phyloP scores from a whole-genome alignment of 768 basidiomycete species.

The Suillus cothurnatus region DNA sequence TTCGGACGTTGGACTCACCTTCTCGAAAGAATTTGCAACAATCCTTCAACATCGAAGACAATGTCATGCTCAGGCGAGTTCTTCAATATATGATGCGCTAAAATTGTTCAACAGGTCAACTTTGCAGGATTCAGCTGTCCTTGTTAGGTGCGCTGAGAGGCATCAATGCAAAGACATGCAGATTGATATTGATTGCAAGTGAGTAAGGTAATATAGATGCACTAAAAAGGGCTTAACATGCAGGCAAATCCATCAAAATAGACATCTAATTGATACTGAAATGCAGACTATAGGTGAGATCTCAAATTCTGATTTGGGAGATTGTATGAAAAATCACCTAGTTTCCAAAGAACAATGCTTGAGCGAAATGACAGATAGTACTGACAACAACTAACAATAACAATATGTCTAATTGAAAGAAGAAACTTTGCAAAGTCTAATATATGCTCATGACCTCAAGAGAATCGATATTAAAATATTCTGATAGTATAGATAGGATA shows the following conservation, averaged over 20 bases:
- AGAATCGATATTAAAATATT: too few relatives aligned
- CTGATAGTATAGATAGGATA: too few relatives aligned
- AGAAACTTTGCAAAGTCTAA: too few relatives aligned
- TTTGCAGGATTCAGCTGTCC: background rate
- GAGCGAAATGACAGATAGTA: too few relatives aligned
- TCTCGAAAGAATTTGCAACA: background rate
- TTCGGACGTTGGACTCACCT: background rate
- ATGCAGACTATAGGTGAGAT: background rate
- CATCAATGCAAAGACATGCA: background rate
- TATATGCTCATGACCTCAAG: too few relatives aligned
- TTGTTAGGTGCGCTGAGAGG: background rate
- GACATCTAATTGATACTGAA: background rate
- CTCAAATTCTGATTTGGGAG: background rate
- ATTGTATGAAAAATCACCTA: background rate
- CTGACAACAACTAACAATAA: too few relatives aligned
- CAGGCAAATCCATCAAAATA: background rate
- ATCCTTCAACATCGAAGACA: background rate
- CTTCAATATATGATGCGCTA: background rate
- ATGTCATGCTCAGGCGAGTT: background rate
- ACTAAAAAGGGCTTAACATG: background rate
- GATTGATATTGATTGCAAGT: background rate
- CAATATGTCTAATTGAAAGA: too few relatives aligned
- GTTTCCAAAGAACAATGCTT: background rate
- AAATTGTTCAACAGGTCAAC: background rate
- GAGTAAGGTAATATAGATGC: background rate